Base-by-base conservation (phyloP, 495 filamentous ascomycete species). In the Echria macrotheca region DNA sequence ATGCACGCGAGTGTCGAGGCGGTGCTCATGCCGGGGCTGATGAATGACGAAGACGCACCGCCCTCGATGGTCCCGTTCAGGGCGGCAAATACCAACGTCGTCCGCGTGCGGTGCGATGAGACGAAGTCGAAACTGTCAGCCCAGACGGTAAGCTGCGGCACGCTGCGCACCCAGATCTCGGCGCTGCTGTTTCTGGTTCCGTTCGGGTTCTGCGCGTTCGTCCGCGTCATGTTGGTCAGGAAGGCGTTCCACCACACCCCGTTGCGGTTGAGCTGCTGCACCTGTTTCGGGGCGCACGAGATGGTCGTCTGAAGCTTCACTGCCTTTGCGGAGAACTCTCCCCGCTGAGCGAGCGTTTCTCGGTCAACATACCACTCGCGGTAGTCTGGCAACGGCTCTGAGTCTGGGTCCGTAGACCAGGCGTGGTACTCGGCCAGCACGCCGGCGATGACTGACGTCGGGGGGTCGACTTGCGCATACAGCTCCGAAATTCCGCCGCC, bases 291-390 rank as follows among this genome's bases (percentile, higher is more conserved):
- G 18, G 14, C 14, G 44, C 63, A 66, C 4, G 51, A 50, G 31
- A 63, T 50, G 10, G 43, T 29, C 9, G 55, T 57, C 29, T 59
- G 25, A 4, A 66, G 42, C 15, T 43, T 52, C 29, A 63, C 47
- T 1, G 60, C 63, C 6, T 32, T 41, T 26, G 53, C 60, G 4
- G 55, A 45, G 36, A 66, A 56, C 42, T 37, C 41, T 2, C 63
- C 63, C 11, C 58, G 42, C 0, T 52, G 36, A 15, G 22, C 18
- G 18, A 66, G 44, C 0, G 46, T 24, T 24, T 43, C 31, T 11
- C 63, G 47, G 50, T 66, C 54, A 43, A 66, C 37, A 36, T 63
- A 63, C 63, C 60, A 66, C 19, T 59, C 47, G 17, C 60, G 51
- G 35, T 52, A 53, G n/a, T 41, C 45, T 6, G 60, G 50, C 37